Evolutionary conservation across 768 basidiomycete species (phyloP).

Genomic region (Agaricus blazei): DNA sequence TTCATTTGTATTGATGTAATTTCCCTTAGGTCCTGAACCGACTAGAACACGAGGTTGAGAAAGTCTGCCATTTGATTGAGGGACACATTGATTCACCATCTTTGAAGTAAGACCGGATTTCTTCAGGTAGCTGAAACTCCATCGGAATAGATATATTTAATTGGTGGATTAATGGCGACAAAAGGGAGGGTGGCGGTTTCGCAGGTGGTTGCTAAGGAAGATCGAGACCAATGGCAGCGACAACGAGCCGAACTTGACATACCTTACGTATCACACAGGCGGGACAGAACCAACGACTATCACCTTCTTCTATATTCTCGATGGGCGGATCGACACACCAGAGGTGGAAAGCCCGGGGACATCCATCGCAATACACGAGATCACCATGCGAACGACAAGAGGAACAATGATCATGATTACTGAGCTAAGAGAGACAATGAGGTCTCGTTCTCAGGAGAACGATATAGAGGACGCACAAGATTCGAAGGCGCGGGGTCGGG

Average conservation of each 20-base stretch:
- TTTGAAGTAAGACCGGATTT: slow-evolving; percentile 78
- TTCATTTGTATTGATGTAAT: slow-evolving; percentile 79
- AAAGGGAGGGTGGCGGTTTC: slow-evolving; percentile 60
- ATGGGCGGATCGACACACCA: slow-evolving; percentile 96
- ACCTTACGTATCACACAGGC: slow-evolving; percentile 66
- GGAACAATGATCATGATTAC: slow-evolving; percentile 83
- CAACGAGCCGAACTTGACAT: slow-evolving; percentile 19
- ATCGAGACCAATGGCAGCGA: slow-evolving; percentile 13
- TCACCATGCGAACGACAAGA: slow-evolving; percentile 78
- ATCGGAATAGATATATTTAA: slow-evolving; percentile 65
- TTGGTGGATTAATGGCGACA: slow-evolving; percentile 69
- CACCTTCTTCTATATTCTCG: slow-evolving; percentile 81
- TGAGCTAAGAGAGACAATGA: slow-evolving; percentile 27
- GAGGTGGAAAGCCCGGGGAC: slow-evolving; percentile 92
- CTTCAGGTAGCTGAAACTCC: slow-evolving; percentile 84
- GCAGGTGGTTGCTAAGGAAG: slow-evolving; percentile 57
- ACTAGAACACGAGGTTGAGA: slow-evolving; percentile 43
- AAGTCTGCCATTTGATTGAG: slow-evolving; percentile 5
- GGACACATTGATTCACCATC: slow-evolving; percentile 54
- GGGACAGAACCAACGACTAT: slow-evolving; percentile 81
- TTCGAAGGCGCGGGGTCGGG: slow-evolving; percentile 38
- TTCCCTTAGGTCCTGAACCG: slow-evolving; percentile 69
- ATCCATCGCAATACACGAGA: slow-evolving; percentile 95
- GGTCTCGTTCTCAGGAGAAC: slow-evolving; percentile 6
- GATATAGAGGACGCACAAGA: slow-evolving; percentile 29